Conservation (phyloP, 2,329 filamentous ascomycete species). For the Alternaria triticina region DNA sequence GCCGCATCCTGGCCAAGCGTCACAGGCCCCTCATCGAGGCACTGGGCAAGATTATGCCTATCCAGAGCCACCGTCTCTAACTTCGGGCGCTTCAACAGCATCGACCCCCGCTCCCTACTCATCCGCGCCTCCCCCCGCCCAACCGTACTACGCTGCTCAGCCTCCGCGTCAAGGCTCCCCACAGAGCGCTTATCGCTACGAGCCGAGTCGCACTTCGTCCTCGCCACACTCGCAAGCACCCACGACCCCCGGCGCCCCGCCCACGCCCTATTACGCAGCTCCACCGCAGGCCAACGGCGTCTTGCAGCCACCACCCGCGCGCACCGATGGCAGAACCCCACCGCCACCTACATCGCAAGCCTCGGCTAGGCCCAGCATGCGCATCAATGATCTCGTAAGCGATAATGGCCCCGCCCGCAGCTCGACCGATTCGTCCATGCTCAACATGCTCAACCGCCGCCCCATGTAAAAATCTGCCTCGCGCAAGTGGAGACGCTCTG, state of each 20-base stretch:
- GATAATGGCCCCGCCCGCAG: slow-evolving; percentile 47
- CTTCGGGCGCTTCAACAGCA: slow-evolving; percentile 54
- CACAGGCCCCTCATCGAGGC: slow-evolving; percentile 48
- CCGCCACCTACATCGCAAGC: slow-evolving; percentile 45
- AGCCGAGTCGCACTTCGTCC: slow-evolving; percentile 50
- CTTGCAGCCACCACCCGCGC: slow-evolving; percentile 44
- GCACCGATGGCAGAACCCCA: slow-evolving; percentile 50
- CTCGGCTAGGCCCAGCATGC: slow-evolving; percentile 48
- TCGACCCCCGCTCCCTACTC: slow-evolving; percentile 51
- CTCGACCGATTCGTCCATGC: slow-evolving; percentile 53
- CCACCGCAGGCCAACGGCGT: slow-evolving; percentile 38
- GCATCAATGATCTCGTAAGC: slow-evolving; percentile 51
- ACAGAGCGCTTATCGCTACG: slow-evolving; percentile 52
- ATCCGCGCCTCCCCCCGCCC: slow-evolving; percentile 43
- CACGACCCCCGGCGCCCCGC: slow-evolving; percentile 42
- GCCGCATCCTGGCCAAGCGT: slow-evolving; percentile 53
- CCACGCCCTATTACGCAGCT: slow-evolving; percentile 41
- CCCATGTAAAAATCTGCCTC: slow-evolving; percentile 36
- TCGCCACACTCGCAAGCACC: slow-evolving; percentile 51
- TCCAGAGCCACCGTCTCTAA: slow-evolving; percentile 53
- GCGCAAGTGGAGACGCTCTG: slow-evolving; percentile 20
- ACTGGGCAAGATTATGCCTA: slow-evolving; percentile 49
- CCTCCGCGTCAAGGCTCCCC: slow-evolving; percentile 51
- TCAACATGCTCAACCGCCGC: slow-evolving; percentile 51
- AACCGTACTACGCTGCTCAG: slow-evolving; percentile 51